These are phyloP conservation scores for Xylaria acuta DNA, from an alignment of 495 filamentous ascomycete genomes.

Conservation along the genomic window DNA sequence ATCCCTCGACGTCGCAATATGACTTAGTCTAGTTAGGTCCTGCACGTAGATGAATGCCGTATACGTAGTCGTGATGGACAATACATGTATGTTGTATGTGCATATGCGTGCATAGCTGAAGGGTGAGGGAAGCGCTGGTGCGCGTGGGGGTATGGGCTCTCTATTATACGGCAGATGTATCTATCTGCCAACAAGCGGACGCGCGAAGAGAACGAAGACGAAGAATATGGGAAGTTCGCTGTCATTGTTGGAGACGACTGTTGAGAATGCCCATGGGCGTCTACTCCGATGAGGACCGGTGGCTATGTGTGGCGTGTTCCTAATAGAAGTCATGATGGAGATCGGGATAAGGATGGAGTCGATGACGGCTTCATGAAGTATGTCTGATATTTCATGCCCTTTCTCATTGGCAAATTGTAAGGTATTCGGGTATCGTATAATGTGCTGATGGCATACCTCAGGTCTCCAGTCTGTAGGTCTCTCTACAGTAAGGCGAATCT, in stretches of 20 bases:
- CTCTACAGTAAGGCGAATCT: no score
- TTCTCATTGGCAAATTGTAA: no score
- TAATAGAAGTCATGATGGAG: background rate
- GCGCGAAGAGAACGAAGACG: background rate
- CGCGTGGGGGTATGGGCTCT: background rate
- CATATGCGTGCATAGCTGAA: background rate
- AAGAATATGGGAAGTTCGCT: background rate
- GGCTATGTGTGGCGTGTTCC: background rate
- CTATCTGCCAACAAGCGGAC: background rate
- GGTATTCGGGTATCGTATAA: no score
- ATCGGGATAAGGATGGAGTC: background rate
- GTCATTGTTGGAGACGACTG: background rate
- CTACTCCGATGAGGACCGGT: background rate
- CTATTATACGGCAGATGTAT: background rate
- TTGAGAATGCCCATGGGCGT: no score
- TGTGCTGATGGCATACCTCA: no score
- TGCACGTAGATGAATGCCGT: background rate
- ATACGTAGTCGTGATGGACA: background rate
- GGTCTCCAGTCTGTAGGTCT: no score
- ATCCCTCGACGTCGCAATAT: conserved; percentile 6
- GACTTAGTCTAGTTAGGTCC: background rate
- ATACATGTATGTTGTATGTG: background rate
- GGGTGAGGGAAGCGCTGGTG: background rate
- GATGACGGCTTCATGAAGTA: background rate
- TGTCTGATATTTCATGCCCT: background rate